These are phyloP conservation scores for Fusarium cicatricum DNA, from an alignment of 2,329 filamentous ascomycete species.

Conservation along the genomic window DNA sequence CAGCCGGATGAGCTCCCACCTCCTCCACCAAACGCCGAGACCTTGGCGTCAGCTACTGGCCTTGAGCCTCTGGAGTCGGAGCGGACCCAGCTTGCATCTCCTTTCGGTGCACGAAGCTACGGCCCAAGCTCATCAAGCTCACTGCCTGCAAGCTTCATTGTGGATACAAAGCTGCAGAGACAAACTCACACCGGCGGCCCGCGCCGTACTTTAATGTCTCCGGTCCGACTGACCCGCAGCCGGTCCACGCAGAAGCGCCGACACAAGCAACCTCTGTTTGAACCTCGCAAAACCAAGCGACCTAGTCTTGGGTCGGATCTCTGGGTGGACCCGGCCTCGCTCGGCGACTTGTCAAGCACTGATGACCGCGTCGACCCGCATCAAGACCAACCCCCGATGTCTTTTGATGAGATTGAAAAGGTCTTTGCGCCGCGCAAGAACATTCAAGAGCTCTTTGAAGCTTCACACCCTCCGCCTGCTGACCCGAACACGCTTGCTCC, in stretches of 20 bases:
- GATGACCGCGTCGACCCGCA: constrained; percentile 48
- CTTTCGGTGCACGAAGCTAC: constrained; percentile 66
- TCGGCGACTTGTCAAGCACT: constrained; percentile 35
- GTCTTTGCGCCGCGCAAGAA: constrained; percentile 54
- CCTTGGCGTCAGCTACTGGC: constrained; percentile 8
- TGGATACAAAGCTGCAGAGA: constrained; percentile 46
- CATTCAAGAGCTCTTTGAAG: constrained; percentile 52
- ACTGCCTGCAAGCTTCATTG: constrained; percentile 50
- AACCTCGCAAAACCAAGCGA: constrained; percentile 59
- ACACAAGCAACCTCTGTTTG: constrained; percentile 55
- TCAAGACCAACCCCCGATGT: constrained; percentile 26
- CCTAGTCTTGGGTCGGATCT: constrained; percentile 64
- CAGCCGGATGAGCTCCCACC: constrained; percentile 34
- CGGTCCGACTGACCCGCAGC: constrained; percentile 59
- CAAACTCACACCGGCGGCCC: constrained; percentile 60
- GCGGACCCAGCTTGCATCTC: constrained; percentile 58
- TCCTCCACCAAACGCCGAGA: constrained; percentile 20
- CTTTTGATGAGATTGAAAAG: constrained; percentile 46
- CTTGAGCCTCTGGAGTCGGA: constrained; percentile 37
- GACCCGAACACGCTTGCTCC: constrained; percentile 33
- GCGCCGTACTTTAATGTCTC: constrained; percentile 61
- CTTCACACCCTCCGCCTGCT: constrained; percentile 36
- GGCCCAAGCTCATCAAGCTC: constrained; percentile 67
- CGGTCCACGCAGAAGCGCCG: constrained; percentile 65
- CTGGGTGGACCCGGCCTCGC: constrained; percentile 56